phyloP scores from a whole-genome alignment of 2,329 filamentous ascomycete genomes.

The Chaetomiaceae sp. region DNA sequence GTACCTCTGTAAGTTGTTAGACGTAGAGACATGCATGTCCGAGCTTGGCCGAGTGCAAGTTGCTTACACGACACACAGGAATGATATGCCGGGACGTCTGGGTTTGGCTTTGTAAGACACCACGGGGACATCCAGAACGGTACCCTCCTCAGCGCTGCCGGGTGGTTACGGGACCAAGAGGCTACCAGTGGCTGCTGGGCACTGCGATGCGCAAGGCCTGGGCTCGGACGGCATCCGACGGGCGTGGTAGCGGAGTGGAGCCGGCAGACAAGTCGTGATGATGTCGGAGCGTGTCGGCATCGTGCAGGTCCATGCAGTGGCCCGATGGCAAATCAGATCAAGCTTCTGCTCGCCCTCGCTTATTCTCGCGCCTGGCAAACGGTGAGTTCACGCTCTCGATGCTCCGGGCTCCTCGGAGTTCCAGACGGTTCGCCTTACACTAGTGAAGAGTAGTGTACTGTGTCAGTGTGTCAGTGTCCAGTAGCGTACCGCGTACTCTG shows the following conservation, averaged over 20 bases:
- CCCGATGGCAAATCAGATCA: background rate
- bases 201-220: no score
- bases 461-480: no score
- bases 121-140: no score
- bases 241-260: background rate
- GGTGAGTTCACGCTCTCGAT: background rate
- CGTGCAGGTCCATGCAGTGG: background rate
- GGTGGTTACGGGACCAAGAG: no score
- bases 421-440: constrained; percentile 9
- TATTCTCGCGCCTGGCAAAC: background rate
- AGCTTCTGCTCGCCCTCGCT: background rate
- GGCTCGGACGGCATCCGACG: background rate
- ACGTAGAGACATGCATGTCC: background rate
- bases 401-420: constrained; percentile 12
- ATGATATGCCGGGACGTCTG: background rate
- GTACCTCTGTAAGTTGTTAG: no score
- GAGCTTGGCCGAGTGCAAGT: background rate
- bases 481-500: background rate
- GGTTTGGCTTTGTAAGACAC: background rate
- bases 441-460: no score
- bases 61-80: background rate
- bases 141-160: no score
- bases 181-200: no score
- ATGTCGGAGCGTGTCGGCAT: constrained; percentile 3
- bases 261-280: no score